Conservation (phyloP, 2,329 filamentous ascomycete genomes). For the Elsinoe australis region DNA sequence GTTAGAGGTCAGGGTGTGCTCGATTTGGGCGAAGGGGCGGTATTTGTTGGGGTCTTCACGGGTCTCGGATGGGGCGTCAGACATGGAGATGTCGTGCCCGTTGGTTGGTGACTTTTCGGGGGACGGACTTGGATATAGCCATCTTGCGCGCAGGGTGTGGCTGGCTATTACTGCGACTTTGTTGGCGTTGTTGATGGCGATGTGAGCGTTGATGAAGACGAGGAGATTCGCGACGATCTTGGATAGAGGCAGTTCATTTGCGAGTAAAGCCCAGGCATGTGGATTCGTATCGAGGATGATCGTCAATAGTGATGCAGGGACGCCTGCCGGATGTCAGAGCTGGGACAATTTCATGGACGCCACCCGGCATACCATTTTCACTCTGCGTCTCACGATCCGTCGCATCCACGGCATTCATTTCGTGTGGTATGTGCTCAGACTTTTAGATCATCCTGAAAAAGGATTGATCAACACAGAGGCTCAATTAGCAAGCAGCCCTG, state of each 20-base stretch:
- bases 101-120: conserved; percentile 18
- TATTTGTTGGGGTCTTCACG: conserved; percentile 71
- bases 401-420: conserved; percentile 60
- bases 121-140: conserved; percentile 67
- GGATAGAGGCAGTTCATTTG: conserved; percentile 66
- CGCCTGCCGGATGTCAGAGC: conserved; percentile 31
- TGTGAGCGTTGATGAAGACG: conserved; percentile 93
- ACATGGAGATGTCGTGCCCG: conserved; percentile 25
- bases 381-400: conserved; percentile 38
- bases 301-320: conserved; percentile 72
- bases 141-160: conserved; percentile 76
- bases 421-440: conserved; percentile 23
- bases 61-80: conserved; percentile 24
- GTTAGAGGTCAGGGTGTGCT: conserved; percentile 68
- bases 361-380: conserved; percentile 22
- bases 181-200: conserved; percentile 89
- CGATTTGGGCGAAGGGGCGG: conserved; percentile 80
- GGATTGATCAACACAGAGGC: no score
- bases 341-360: background rate
- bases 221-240: conserved; percentile 81
- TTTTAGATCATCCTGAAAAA: no score
- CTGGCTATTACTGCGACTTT: conserved; percentile 87
- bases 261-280: conserved; percentile 78
- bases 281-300: conserved; percentile 96
- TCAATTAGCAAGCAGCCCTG: no score